Conservation (phyloP, 2,329 filamentous ascomycete species). For the Fusarium virguliforme region DNA sequence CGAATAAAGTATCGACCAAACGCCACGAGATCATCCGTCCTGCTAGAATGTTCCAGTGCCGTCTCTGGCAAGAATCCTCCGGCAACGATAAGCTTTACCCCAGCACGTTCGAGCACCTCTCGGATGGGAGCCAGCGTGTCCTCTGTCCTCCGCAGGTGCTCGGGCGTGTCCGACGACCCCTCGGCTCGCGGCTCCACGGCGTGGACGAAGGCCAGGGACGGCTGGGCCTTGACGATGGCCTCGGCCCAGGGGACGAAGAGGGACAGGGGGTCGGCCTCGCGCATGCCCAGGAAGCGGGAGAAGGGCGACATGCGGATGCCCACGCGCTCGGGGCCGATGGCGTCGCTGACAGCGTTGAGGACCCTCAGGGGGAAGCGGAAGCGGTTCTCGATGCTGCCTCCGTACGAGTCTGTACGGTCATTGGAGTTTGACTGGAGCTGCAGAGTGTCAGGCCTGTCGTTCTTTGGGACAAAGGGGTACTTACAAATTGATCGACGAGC, state of each 20-base stretch:
- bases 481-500: constrained; percentile 71
- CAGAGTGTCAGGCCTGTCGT: neutral
- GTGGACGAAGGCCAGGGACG: constrained; percentile 75
- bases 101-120: constrained; percentile 52
- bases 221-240: constrained; percentile 66
- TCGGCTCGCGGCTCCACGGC: constrained; percentile 71
- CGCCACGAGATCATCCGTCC: constrained; percentile 55
- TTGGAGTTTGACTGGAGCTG: constrained; percentile 63
- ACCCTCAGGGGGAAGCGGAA: constrained; percentile 67
- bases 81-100: constrained; percentile 53
- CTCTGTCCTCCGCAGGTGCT: constrained; percentile 51
- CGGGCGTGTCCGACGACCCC: constrained; percentile 58
- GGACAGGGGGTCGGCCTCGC: constrained; percentile 69
- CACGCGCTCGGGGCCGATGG: constrained; percentile 67
- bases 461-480: neutral
- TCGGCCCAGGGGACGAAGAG: constrained; percentile 70
- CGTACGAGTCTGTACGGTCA: constrained; percentile 67
- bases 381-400: constrained; percentile 69
- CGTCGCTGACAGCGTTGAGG: constrained; percentile 60
- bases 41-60: constrained; percentile 52
- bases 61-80: constrained; percentile 54
- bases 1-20: constrained; percentile 56
- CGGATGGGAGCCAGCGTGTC: constrained; percentile 56
- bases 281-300: constrained; percentile 75
- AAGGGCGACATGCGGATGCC: constrained; percentile 75